A percentile compares a stretch with the other conserved stretches of the same genome.
Evolutionary conservation across 148 eudicot species (phyloP).

Genomic region (Nepenthes mirabilis): DNA sequence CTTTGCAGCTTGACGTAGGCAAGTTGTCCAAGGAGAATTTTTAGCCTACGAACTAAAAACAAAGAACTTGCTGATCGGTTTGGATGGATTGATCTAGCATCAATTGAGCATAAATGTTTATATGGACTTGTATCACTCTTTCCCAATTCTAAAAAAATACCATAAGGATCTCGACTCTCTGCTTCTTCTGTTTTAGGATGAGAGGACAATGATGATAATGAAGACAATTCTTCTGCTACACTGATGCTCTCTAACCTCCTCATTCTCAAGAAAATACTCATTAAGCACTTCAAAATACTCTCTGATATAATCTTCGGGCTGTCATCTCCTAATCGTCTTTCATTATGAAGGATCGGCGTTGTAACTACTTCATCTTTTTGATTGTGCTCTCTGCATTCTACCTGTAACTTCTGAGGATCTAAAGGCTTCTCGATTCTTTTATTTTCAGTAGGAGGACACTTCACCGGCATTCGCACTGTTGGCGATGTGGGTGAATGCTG

Average conservation of each 20-base stretch:
- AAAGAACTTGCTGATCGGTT: constrained; percentile 51
- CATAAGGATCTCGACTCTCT: constrained; percentile 45
- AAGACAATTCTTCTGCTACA: constrained; percentile 30
- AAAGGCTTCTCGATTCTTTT: constrained; percentile 22
- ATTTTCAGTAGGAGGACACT: constrained; percentile 30
- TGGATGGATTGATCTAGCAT: constrained; percentile 49
- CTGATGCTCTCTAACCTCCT: constrained; percentile 12
- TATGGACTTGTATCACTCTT: constrained; percentile 58
- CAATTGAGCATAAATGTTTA: constrained; percentile 39
- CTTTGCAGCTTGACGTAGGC: constrained; percentile 55
- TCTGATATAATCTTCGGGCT: constrained; percentile 70
- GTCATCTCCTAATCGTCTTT: constrained; percentile 20
- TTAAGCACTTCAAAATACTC: constrained; percentile 65
- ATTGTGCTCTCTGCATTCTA: constrained; percentile 23
- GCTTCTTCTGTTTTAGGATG: constrained; percentile 13
- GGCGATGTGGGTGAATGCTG: constrained; percentile 19
- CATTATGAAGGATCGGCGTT: constrained; percentile 28
- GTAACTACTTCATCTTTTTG: constrained; percentile 31
- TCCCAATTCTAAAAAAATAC: constrained; percentile 20
- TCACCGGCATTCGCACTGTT: constrained; percentile 11
- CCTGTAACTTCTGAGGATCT: constrained; percentile 30
- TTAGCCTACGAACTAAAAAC: constrained; percentile 63
- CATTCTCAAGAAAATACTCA: constrained; percentile 53
- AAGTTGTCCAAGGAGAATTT: constrained; percentile 66
- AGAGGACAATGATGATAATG: constrained; percentile 21